Evolutionary conservation across 2,329 filamentous ascomycete genomes (phyloP).

Genomic region (Chalaropsis ovoidea): DNA sequence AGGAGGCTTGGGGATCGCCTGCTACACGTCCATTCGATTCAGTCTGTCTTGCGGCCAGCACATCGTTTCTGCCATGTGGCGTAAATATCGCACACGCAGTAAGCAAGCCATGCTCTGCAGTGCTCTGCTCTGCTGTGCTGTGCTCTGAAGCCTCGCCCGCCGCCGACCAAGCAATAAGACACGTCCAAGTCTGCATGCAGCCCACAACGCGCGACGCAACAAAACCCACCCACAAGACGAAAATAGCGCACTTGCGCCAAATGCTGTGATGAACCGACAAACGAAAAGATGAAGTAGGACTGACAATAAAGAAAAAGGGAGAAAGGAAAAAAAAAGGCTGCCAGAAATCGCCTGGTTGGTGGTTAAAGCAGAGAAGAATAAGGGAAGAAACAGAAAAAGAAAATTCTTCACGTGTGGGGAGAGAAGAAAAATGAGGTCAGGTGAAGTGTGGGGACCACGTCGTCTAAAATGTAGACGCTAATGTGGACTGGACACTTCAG

Average conservation of each 20-base stretch:
- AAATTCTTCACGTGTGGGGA: background rate
- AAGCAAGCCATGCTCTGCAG: no score
- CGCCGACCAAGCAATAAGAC: no score
- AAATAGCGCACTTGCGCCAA: background rate
- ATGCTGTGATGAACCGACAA: background rate
- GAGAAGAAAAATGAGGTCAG: background rate
- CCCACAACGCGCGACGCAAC: background rate
- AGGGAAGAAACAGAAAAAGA: background rate
- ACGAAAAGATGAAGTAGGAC: conserved; percentile 13
- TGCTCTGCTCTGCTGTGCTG: no score
- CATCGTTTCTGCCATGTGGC: background rate
- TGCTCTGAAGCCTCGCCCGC: no score
- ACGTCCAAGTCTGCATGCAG: background rate
- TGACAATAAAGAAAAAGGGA: conserved; percentile 5
- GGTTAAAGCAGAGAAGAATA: background rate
- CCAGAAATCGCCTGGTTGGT: background rate
- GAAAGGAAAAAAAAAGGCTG: background rate
- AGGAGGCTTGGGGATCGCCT: background rate
- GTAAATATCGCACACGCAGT: no score
- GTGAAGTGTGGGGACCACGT: background rate
- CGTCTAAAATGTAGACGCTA: background rate
- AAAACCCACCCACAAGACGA: background rate
- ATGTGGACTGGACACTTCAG: background rate
- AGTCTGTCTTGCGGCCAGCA: background rate
- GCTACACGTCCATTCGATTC: background rate